phyloP scores from a whole-genome alignment of 2,329 filamentous ascomycete species.

The Fusarium annulatum region DNA sequence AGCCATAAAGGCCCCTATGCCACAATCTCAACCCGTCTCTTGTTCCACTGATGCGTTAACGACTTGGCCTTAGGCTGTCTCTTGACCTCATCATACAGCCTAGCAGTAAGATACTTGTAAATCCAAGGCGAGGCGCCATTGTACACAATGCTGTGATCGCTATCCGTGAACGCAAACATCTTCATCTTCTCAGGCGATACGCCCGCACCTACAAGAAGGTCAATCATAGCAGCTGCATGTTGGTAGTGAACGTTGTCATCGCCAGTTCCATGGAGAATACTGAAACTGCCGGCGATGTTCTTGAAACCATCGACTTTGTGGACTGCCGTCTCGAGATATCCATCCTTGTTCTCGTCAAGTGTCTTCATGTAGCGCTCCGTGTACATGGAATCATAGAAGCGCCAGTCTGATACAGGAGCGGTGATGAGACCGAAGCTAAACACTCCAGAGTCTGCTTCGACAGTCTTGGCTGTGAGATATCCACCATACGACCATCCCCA shows the following conservation, averaged over 20 bases:
- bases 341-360: conserved; percentile 63
- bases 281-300: conserved; percentile 68
- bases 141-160: conserved; percentile 70
- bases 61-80: conserved; percentile 55
- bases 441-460: conserved; percentile 69
- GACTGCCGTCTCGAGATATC: conserved; percentile 71
- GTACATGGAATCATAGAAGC: conserved; percentile 78
- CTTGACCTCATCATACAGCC: conserved; percentile 70
- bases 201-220: conserved; percentile 68
- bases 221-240: conserved; percentile 70
- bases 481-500: conserved; percentile 78
- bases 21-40: conserved; percentile 8
- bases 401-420: conserved; percentile 75
- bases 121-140: conserved; percentile 66
- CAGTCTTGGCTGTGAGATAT: conserved; percentile 73
- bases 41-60: conserved; percentile 52
- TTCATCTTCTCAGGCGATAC: conserved; percentile 71
- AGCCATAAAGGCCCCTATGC: fast-evolving
- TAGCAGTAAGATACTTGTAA: conserved; percentile 71
- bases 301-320: conserved; percentile 69
- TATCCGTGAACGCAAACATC: conserved; percentile 74
- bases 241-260: conserved; percentile 81
- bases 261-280: conserved; percentile 73
- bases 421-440: conserved; percentile 73
- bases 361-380: conserved; percentile 80